Base-by-base conservation (phyloP, 225 moss, liverwort and hornwort genomes). In the Thuidium tamariscinum region DNA sequence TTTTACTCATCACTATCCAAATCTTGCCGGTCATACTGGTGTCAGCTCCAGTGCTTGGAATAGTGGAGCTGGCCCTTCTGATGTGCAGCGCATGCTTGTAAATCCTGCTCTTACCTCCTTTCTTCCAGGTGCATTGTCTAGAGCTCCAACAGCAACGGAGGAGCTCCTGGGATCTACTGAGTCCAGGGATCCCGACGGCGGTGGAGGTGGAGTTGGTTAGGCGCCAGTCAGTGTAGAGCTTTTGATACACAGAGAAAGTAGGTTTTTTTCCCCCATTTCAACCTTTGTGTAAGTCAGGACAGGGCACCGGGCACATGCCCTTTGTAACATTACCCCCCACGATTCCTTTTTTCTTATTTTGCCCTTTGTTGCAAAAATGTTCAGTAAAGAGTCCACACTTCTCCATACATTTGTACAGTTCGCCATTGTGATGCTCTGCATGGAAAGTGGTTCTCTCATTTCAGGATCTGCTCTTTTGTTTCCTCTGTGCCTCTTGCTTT, bases 271-370 rank as follows among this genome's bases (percentile, higher is more conserved):
- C 71, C 72, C 44, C 85, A 87, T 89, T 92, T 87, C 82, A 85
- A 86, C 85, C 85, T 92, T 88, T 92, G 91, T 93, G 89, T 87
- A 92, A 86, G 89, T 82, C 88, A 85, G 86, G 85, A 91, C 90
- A 92, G 93, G 91, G 92, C 92, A 88, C 87, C 64, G 93, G 93
- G 93, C 93, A 94, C 91, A 94, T 94, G 93, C 93, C 93, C 93
- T 94, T 93, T 94, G 93, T 94, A 94, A 88, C 93, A 94, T 91
- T 94, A 94, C 70, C 77, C 80, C 74, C 83, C 82, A 90, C 56
- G 86, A 88, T 89, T 89, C 91, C 88, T 93, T 89, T 89, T 90
- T 90, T 76, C 93, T 89, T 90, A 93, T 89, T 92, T 88, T 92
- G 92, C 92, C 92, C 92, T 84, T 91, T 89, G 93, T 92, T 92